Evolutionary conservation across 1,284 basidiomycete species (phyloP).

Genomic region (Anthracocystis panici-leucophaei): DNA sequence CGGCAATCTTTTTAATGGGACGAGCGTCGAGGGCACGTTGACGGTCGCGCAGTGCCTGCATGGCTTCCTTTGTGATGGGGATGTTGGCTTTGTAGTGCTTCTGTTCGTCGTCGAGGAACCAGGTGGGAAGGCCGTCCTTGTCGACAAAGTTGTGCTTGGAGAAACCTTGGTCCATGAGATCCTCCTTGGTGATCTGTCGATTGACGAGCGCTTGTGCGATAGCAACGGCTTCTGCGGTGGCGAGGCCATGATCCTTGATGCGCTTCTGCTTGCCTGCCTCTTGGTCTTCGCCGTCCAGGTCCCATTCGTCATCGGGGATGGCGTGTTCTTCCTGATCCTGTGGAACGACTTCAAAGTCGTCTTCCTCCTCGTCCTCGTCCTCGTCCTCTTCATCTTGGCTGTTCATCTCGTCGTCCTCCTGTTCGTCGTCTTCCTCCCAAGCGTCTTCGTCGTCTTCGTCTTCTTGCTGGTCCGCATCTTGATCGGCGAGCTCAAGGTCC

Average conservation of each 20-base stretch:
- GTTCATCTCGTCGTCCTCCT: conserved; percentile 55
- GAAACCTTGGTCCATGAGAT: conserved; percentile 95
- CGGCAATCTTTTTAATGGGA: conserved; percentile 98
- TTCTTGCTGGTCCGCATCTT: conserved; percentile 71
- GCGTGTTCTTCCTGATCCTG: conserved; percentile 75
- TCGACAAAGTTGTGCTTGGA: conserved; percentile 86
- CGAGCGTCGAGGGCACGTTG: conserved; percentile 94
- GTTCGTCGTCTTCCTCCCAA: conserved; percentile 39
- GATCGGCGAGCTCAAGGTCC: conserved; percentile 75
- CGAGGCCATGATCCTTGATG: conserved; percentile 84
- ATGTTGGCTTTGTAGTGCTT: conserved; percentile 94
- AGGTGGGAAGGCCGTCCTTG: conserved; percentile 89
- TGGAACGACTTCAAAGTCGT: conserved; percentile 64
- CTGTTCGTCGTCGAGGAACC: conserved; percentile 97
- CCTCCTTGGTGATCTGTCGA: conserved; percentile 86
- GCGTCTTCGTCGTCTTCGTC: conserved; percentile 58
- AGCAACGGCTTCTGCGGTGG: conserved; percentile 90
- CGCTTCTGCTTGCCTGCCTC: conserved; percentile 80
- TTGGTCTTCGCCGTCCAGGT: conserved; percentile 79
- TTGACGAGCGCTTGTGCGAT: conserved; percentile 94
- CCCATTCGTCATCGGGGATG: conserved; percentile 83
- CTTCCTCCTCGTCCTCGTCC: conserved; percentile 67
- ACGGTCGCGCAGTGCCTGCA: conserved; percentile 85
- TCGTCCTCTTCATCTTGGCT: conserved; percentile 66
- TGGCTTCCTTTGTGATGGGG: conserved; percentile 95